Base-by-base conservation (phyloP, 2,329 filamentous ascomycete genomes). In the Fusarium nisikadoi region DNA sequence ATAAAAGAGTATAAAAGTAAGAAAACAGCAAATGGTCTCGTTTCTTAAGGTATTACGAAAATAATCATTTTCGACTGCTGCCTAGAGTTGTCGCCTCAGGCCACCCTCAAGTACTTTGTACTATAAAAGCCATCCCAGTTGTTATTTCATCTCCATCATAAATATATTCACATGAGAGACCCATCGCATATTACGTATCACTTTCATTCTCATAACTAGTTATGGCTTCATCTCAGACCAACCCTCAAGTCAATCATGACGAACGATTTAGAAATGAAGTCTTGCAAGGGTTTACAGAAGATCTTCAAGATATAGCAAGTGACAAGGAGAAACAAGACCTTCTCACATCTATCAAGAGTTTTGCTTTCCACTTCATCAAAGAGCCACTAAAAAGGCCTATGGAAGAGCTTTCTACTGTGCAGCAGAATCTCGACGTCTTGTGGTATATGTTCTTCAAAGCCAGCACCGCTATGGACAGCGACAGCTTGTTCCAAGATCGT, bases 401-500 rank as follows among this genome's bases (percentile, higher is more conserved):
- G 8, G 6, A 6, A 13, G 31, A 57, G 6, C 8, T 46, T 9
- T 1, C 7, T 7, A 47, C 31, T 3, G 53, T 33, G 16, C 23
- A 46, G 14, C 3, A 36, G 19, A 45, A 45, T n/a, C 54, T 57
- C 20, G 41, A 57, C 5, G 39, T 47, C 19, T 25, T 57, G 17
- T 57, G 41, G 54, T 5, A 47, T 17, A 47, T 36, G 41, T 47
- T 57, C 41, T 7, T 47, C 31, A 47, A 57, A 29, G 31, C 54
- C 19, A 45, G 41, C 9, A n/a, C 31, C 5, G 54, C 31, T 13
- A 35, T 57, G 10, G 41, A 47, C 8, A 29, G 29, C 3, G 23
- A n/a, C 3, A 57, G 41, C 39, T 20, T 35, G 8, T 68, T 68
- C 25, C 63, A 68, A 16, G 56, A 57, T 29, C 54, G 39, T 3